Percentiles rank a stretch among this genome's conserved stretches.
These are phyloP conservation scores for Boletus bicolor DNA, from an alignment of 768 basidiomycete genomes.

Conservation along the genomic window DNA sequence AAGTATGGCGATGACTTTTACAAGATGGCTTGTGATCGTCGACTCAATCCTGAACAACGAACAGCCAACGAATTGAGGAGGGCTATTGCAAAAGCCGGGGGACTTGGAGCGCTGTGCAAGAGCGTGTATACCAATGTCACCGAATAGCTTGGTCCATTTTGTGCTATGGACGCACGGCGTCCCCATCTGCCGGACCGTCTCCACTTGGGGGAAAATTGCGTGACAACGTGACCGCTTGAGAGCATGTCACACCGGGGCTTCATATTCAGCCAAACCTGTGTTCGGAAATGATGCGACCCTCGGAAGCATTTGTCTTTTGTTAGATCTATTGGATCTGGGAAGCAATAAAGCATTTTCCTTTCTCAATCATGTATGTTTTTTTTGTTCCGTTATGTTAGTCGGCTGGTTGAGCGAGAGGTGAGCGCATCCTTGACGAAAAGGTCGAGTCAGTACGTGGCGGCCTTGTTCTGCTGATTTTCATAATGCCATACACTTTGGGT, in stretches of 20 bases:
- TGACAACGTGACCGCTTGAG: conserved; percentile 27
- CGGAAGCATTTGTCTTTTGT: conserved; percentile 10
- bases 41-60: conserved; percentile 78
- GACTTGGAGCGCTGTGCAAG: conserved; percentile 31
- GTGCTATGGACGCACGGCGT: conserved; percentile 2
- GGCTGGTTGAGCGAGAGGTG: not conserved
- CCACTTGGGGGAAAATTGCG: conserved; percentile 20
- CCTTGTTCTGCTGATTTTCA: conserved; percentile 1
- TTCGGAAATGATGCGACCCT: conserved; percentile 15
- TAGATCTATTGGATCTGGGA: conserved; percentile 14
- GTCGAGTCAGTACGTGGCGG: not conserved
- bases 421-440: not conserved
- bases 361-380: conserved; percentile 6
- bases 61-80: conserved; percentile 75
- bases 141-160: conserved; percentile 2
- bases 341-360: conserved; percentile 5
- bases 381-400: not conserved
- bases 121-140: not conserved
- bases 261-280: conserved; percentile 30
- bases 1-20: conserved; percentile 71
- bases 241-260: conserved; percentile 27
- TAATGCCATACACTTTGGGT: not conserved
- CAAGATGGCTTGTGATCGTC: conserved; percentile 76
- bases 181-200: conserved; percentile 10
- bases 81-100: conserved; percentile 57